Percentiles rank a stretch among this genome's conserved stretches.
phyloP scores from a whole-genome alignment of 305 asterid genomes.

The Fraxinus platypoda region DNA sequence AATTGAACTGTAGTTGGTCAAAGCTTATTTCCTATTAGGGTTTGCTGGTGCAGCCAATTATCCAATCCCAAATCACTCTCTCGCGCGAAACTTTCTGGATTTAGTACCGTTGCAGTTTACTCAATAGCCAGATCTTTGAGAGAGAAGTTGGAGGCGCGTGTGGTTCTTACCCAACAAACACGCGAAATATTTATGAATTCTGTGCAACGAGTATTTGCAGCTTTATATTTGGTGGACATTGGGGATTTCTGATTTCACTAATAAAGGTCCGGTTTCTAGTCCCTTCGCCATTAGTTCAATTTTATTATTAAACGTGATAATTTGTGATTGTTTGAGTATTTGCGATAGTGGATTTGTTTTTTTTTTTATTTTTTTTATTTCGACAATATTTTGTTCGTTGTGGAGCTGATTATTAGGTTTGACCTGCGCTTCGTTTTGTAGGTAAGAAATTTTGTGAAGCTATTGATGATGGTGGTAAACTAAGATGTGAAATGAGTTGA shows the following conservation, averaged over 20 bases:
- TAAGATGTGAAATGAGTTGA: background rate
- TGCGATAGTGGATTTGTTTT: background rate
- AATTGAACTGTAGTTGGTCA: background rate
- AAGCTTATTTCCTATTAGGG: slow-evolving; percentile 12
- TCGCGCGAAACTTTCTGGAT: background rate
- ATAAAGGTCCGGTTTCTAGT: slow-evolving; percentile 20
- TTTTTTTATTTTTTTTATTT: background rate
- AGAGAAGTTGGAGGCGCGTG: background rate
- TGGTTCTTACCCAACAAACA: background rate
- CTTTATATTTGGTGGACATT: slow-evolving; percentile 4
- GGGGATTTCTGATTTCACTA: background rate
- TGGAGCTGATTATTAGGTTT: slow-evolving; percentile 1
- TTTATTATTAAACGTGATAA: background rate
- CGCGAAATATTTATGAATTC: slow-evolving; percentile 1
- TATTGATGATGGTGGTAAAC: background rate
- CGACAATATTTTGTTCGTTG: background rate
- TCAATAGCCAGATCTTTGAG: background rate
- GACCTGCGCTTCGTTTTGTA: background rate
- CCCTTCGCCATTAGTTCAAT: background rate
- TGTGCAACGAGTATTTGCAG: background rate
- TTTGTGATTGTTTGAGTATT: background rate
- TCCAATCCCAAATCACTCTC: slow-evolving; percentile 1
- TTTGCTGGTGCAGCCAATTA: slow-evolving; percentile 17
- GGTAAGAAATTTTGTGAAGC: background rate
- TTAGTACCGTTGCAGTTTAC: background rate